Conservation (phyloP, 768 basidiomycete genomes). For the Amanita phalloides region DNA sequence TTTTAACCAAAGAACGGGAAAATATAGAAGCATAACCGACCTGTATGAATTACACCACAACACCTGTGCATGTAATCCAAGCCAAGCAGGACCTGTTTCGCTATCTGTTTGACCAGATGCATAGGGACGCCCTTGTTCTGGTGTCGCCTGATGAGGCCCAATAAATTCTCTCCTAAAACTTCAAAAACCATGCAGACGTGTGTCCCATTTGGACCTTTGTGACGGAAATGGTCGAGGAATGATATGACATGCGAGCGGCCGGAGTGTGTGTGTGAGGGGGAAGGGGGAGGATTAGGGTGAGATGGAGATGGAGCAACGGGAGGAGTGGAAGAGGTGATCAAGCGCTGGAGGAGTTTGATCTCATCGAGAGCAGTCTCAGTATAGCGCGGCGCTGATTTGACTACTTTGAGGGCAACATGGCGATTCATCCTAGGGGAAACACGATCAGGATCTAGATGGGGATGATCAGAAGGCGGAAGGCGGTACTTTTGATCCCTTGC, state of each 20-base stretch:
- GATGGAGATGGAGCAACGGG: slow-evolving; percentile 34
- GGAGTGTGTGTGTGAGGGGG: slow-evolving; percentile 64
- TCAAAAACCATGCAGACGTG: slow-evolving; percentile 99
- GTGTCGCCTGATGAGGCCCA: slow-evolving; percentile 94
- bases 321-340: slow-evolving; percentile 74
- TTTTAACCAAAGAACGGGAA: neutral
- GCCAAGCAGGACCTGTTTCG: slow-evolving; percentile 91
- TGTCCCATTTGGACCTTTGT: slow-evolving; percentile 91
- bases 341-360: slow-evolving; percentile 93
- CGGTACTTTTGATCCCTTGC: slow-evolving; percentile 73
- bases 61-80: slow-evolving; percentile 97
- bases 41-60: slow-evolving; percentile 95
- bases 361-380: slow-evolving; percentile 98
- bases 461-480: slow-evolving; percentile 2
- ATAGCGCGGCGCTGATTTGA: slow-evolving; percentile 94
- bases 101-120: slow-evolving; percentile 88
- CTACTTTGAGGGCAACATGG: slow-evolving; percentile 98
- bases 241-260: slow-evolving; percentile 93
- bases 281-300: slow-evolving; percentile 39
- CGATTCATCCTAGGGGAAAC: slow-evolving; percentile 61
- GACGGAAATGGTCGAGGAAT: slow-evolving; percentile 94
- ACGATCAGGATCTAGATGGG: neutral
- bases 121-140: slow-evolving; percentile 97
- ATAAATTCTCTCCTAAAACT: slow-evolving; percentile 92
- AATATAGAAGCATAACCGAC: slow-evolving; percentile 22